phyloP scores from a whole-genome alignment of 257 asterid species.

The Nicotiana tomentosiformis region DNA sequence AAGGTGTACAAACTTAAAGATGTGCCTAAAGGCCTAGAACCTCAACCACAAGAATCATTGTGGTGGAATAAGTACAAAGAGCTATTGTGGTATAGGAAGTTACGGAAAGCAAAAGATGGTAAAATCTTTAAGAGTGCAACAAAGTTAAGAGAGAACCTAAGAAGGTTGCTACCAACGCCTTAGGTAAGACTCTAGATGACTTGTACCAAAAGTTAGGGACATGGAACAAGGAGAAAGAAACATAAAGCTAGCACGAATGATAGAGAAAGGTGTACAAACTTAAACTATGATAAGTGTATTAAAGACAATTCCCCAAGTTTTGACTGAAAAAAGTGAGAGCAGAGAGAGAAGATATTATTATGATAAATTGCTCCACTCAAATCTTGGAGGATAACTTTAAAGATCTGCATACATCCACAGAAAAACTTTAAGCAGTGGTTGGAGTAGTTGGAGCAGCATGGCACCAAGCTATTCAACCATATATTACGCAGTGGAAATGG shows the following conservation, averaged over 20 bases:
- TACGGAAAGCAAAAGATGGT: background rate
- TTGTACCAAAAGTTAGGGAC: background rate
- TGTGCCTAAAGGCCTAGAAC: background rate
- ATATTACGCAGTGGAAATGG: background rate
- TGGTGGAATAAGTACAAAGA: background rate
- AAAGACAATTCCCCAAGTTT: background rate
- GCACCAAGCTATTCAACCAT: background rate
- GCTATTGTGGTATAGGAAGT: background rate
- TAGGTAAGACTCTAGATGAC: background rate
- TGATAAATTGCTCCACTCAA: background rate
- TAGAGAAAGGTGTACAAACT: background rate
- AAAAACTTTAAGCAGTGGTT: background rate
- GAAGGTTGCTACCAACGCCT: background rate
- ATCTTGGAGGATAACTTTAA: background rate
- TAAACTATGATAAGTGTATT: background rate
- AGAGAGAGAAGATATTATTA: background rate
- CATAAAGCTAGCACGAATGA: background rate
- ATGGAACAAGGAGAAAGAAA: background rate
- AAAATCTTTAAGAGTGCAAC: background rate
- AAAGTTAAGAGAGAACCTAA: background rate
- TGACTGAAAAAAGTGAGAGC: background rate
- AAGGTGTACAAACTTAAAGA: background rate
- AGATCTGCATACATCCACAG: background rate
- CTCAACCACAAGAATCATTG: background rate
- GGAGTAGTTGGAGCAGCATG: background rate